Evolutionary conservation across 2,329 filamentous ascomycete species (phyloP), one percentile per base, ranked within the genome.

Genomic region (Neofusicoccum ribis): DNA sequence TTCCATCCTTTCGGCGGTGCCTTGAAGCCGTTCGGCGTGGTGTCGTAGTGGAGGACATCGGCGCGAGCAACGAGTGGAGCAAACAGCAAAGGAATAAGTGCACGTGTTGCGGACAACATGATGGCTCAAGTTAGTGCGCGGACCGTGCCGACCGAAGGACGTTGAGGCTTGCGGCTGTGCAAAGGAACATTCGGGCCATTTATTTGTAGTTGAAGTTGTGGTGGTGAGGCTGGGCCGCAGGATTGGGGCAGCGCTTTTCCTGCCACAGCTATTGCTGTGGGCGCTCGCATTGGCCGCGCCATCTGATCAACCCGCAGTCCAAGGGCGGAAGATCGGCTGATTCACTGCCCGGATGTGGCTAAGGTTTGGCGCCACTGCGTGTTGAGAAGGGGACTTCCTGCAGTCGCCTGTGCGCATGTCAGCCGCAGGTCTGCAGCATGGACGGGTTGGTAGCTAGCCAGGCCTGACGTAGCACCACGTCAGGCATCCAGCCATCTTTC

Each of bases 1-100:
- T 72, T 73, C 72, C 72, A 72, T 14, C 71, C 70, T 47, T 65
- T 52, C 2, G 69, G 54, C 17, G 69, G 50, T 44, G 50, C 46
- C 20, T 46, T 63, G 54, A 71, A 71, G 43, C 70, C 70, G 23
- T 72, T 71, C 9, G 70, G 66, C 1, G 68, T 71, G 60, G 34
- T 54, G 31, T 20, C 34, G 14, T 63, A 63, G n/a, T 20, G 56
- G 27, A 60, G 56, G 6, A 20, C 17, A 3, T 60, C 39, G 23
- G 56, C 56, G 27, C 34, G 17, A 14, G 27, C 27, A 20, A 20
- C 6, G 12, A 37, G 5, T 17, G 56, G 17, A 23, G 1, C 15
- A 1, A 59, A 43, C 4, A 46, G 37, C 15, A 34, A 2, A 3
- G 23, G 39, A 43, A 46, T 12, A 14, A 52, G 15, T 5, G 51